Base-by-base conservation (phyloP, 163 green algal genomes). In the Volvox carteri region DNA sequence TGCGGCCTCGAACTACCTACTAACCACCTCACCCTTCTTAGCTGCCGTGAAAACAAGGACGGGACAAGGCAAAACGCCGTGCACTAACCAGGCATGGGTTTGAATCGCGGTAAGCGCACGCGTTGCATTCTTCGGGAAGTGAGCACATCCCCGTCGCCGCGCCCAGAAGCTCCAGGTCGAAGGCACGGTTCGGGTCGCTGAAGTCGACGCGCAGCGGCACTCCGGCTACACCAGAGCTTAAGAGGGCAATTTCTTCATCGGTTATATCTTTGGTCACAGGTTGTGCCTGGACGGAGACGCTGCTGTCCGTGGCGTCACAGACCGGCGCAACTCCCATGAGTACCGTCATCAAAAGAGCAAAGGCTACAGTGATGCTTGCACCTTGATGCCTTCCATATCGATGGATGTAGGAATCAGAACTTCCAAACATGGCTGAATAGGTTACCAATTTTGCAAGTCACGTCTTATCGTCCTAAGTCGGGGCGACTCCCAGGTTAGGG, bases 131-230 rank as follows among this genome's bases (percentile, higher is more conserved):
- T 44, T 41, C 60, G 1, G 21, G 48, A 2, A 58, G 2, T 4
- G 79, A 46, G 30, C 79, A 86, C 46, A 86, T 86, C 18, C 79
- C 79, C 2, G 79, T 86, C 1, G 79, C 60, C 3, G 42, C 60
- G 23, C 60, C 30, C 4, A 86, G 79, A 28, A 70, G 19, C 0
- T 39, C 44, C 0, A 75, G 62, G 79, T 78, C 60, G 42, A 46
- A 60, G 9, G 28, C 11, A 1, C 8, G 6, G 1, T 30, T 5
- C 28, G 30, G n/a, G 16, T 65, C 46, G 0, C 62, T 42, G 5
- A 52, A 78, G 44, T 86, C 79, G 30, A 78, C 79, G 16, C 79
- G 79, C 44, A 46, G 37, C 18, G 78, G 78, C 58, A 81, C 50
- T 21, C 73, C 70, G 21, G 18, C 30, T 35, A 37, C 16, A 4